These are phyloP conservation scores for Colletotrichum tamarilloi DNA, from an alignment of 2,329 filamentous ascomycete genomes.

Conservation along the genomic window DNA sequence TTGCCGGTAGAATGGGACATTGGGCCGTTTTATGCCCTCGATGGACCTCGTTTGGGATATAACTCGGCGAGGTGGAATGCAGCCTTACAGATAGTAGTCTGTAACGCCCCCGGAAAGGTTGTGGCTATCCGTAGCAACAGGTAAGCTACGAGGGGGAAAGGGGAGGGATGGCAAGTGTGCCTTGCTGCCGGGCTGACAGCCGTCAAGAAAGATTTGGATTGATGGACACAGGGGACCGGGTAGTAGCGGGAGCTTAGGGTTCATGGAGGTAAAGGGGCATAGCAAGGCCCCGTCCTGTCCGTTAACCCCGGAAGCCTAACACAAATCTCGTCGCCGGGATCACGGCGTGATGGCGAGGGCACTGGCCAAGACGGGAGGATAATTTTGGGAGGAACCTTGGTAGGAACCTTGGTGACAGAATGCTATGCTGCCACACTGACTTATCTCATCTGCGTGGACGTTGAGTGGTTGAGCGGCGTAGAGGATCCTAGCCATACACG, in stretches of 20 bases:
- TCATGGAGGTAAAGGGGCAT: background rate
- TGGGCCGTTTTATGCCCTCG: background rate
- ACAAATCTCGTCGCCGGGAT: background rate
- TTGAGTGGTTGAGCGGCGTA: background rate
- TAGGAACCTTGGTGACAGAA: background rate
- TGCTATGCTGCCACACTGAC: background rate
- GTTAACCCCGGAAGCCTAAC: slow-evolving; percentile 19
- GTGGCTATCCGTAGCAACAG: background rate
- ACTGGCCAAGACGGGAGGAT: background rate
- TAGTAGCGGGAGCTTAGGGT: background rate
- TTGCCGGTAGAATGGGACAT: background rate
- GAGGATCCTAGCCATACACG: background rate
- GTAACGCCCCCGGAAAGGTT: background rate
- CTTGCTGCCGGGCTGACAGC: slow-evolving; percentile 14
- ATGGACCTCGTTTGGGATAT: background rate
- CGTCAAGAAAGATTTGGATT: slow-evolving; percentile 7
- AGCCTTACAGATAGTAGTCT: slow-evolving; percentile 11
- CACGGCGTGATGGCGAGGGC: background rate
- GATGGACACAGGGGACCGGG: background rate
- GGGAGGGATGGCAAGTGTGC: slow-evolving; percentile 7
- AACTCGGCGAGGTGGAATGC: background rate
- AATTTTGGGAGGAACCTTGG: background rate
- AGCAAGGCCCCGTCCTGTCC: background rate
- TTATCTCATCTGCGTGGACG: background rate
- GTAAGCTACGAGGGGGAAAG: too few relatives aligned